Percentiles rank a stretch among this genome's conserved stretches.
Conservation (phyloP, 176 grass and related monocot genomes). For the Triticum aestivum region DNA sequence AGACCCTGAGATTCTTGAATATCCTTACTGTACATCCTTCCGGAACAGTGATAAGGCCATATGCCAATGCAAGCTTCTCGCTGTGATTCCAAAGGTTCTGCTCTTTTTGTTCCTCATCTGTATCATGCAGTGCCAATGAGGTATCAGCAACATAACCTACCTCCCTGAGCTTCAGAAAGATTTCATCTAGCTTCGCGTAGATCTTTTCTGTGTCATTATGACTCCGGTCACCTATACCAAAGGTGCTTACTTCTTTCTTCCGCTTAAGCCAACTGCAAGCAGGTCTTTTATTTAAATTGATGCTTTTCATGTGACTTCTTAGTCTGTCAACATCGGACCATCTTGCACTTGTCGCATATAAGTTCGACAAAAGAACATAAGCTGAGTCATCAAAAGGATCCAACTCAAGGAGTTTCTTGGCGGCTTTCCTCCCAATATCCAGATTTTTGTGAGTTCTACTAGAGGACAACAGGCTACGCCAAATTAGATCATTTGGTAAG, state of each 20-base stretch:
- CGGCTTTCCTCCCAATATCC: slow-evolving; percentile 70
- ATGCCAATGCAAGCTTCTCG: slow-evolving; percentile 83
- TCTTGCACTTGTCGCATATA: slow-evolving; percentile 67
- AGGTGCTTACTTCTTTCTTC: slow-evolving; percentile 76
- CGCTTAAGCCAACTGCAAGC: slow-evolving; percentile 93
- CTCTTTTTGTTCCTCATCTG: slow-evolving; percentile 85
- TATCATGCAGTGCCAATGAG: slow-evolving; percentile 78
- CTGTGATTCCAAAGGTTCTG: slow-evolving; percentile 86
- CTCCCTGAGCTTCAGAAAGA: slow-evolving; percentile 55
- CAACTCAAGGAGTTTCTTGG: slow-evolving; percentile 70
- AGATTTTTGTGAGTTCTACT: slow-evolving; percentile 77
- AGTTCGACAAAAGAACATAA: slow-evolving; percentile 88
- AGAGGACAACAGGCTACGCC: slow-evolving; percentile 83
- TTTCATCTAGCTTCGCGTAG: slow-evolving; percentile 66
- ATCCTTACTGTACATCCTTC: slow-evolving; percentile 58
- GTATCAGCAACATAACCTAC: slow-evolving; percentile 68
- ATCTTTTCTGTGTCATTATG: slow-evolving; percentile 54
- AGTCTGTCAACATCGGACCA: slow-evolving; percentile 78
- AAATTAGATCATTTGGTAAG: slow-evolving; percentile 74
- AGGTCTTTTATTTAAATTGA: slow-evolving; percentile 78
- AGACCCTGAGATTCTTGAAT: slow-evolving; percentile 91
- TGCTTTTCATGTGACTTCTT: slow-evolving; percentile 84
- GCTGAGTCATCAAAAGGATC: slow-evolving; percentile 85
- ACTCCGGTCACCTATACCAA: slow-evolving; percentile 66
- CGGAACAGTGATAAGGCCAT: slow-evolving; percentile 51